Conservation (phyloP, 2,329 filamentous ascomycete genomes). For the Pseudocercospora eumusae region DNA sequence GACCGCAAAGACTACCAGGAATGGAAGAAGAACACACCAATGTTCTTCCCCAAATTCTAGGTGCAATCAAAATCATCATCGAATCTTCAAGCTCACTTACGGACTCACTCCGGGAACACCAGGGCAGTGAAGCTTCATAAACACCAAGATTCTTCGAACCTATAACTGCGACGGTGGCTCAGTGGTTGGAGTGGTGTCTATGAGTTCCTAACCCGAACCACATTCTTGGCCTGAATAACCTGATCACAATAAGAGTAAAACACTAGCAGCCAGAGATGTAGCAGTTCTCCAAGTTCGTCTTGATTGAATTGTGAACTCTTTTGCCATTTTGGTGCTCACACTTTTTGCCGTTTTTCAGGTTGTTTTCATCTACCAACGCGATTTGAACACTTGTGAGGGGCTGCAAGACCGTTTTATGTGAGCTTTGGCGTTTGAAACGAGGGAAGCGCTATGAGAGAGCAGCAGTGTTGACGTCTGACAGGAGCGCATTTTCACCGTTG, state of each 20-base stretch:
- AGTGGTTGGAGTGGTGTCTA: background rate
- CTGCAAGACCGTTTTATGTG: background rate
- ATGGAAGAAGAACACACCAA: conserved; percentile 68
- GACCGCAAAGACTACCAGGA: conserved; percentile 65
- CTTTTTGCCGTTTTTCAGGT: background rate
- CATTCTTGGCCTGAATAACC: background rate
- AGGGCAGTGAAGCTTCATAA: background rate
- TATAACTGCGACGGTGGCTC: background rate
- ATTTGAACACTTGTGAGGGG: background rate
- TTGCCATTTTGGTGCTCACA: background rate
- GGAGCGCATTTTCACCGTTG: background rate
- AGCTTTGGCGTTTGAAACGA: background rate
- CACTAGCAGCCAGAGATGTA: background rate
- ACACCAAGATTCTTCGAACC: background rate
- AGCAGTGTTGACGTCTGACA: background rate
- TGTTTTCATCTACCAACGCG: background rate
- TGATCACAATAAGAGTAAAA: background rate
- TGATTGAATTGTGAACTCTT: background rate
- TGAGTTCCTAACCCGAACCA: conserved; percentile 1
- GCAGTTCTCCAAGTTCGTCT: background rate
- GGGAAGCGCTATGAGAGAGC: background rate
- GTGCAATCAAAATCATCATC: background rate
- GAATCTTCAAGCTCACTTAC: background rate
- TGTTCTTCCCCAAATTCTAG: conserved; percentile 63
- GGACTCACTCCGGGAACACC: background rate